Evolutionary conservation across 1,284 basidiomycete genomes (phyloP).

Genomic region (Bjerkandera adusta): DNA sequence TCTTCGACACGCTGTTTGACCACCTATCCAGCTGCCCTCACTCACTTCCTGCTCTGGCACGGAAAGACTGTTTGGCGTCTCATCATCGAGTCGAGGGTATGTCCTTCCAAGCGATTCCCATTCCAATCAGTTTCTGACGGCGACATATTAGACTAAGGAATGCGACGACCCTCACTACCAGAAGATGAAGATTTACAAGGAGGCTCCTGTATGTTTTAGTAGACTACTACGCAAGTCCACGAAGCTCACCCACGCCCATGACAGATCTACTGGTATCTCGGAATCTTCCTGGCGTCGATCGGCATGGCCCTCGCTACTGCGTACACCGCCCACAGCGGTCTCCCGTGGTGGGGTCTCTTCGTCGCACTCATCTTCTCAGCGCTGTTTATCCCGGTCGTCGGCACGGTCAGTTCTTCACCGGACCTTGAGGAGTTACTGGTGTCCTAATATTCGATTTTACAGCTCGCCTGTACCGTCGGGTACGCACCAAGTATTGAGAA

Average conservation of each 20-base stretch:
- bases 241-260: conserved; percentile 11
- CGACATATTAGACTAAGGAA: conserved; percentile 22
- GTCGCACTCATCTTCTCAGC: conserved; percentile 41
- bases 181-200: conserved; percentile 57
- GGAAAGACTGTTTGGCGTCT: conserved; percentile 43
- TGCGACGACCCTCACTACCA: conserved; percentile 42
- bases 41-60: conserved; percentile 49
- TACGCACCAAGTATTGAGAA: conserved; percentile 19
- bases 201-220: conserved; percentile 35
- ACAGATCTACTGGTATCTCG: conserved; percentile 51
- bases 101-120: conserved; percentile 3
- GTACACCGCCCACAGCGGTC: conserved; percentile 45
- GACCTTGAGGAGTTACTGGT: conserved; percentile 1
- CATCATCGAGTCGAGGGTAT: conserved; percentile 35
- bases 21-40: conserved; percentile 17
- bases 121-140: too few species aligned
- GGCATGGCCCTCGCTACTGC: conserved; percentile 42
- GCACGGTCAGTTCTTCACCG: conserved; percentile 14
- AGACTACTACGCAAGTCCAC: background rate
- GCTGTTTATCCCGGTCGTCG: conserved; percentile 42
- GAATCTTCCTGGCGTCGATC: conserved; percentile 38
- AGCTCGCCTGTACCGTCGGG: conserved; percentile 12
- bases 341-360: conserved; percentile 51
- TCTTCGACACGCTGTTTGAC: background rate
- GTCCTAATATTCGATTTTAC: conserved; percentile 6